Evolutionary conservation across 345 rosid species (phyloP), one percentile per base, ranked within the genome.

Genomic region (Brassica incana): DNA sequence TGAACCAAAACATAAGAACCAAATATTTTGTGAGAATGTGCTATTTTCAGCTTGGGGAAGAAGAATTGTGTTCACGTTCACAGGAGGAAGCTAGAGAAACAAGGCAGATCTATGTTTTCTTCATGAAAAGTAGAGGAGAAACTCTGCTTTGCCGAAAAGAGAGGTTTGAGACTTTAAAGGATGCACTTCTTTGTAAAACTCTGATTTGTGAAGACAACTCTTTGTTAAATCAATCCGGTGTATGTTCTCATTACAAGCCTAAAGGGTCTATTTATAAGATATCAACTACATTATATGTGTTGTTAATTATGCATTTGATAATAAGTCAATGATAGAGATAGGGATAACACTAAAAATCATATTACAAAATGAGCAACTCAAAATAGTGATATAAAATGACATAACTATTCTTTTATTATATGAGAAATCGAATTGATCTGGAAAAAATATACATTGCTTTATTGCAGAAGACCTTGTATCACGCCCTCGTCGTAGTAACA

Each of bases 401-500:
- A 58, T 58, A 58, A 3, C 10, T 8, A 20, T 58, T 58, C 30
- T 58, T 58, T 20, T 58, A 20, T 58, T 11, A 20, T 40, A 40
- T 40, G 30, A 48, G 30, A 8, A 20, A 8, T 56, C 6, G 63
- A 58, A 20, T 20, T 58, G 30, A 5, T 58, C 63, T 20, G 62
- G 10, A 56, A 56, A 56, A 18, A 16, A 54, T 5, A 15, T 15
- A 0, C 6, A 16, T 38, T 56, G 9, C 59, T 3, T 18, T 20
- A 20, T 18, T 20, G 29, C 5, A 20, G 40, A 73, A 78, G 78
- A 29, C 77, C 76, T 66, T 50, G 71, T 15, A 78, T 65, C n/a
- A 8, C 65, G 35, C 65, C 79, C 14, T 67, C 67, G 11, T 69
- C 75, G 35, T n/a, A 70, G 67, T 68, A 77, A 69, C 80, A 58